Evolutionary conservation across 768 basidiomycete species (phyloP).

Genomic region (Tricholoma saponaceum): DNA sequence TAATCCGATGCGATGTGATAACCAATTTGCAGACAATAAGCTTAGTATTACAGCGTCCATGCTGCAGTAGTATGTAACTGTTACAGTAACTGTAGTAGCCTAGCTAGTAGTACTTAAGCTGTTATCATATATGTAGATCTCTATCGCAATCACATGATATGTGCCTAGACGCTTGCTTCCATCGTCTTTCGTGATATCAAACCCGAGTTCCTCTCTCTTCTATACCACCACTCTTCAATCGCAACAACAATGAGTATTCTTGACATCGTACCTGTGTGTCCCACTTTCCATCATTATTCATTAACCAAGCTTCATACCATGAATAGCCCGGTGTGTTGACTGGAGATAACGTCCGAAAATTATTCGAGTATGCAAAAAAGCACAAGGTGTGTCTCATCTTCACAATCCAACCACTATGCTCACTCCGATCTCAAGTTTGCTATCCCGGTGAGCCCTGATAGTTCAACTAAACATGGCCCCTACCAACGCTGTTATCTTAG

Average conservation of each 20-base stretch:
- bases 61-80: no score
- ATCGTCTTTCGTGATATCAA: background rate
- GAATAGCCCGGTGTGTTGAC: constrained; percentile 88
- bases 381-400: constrained; percentile 59
- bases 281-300: background rate
- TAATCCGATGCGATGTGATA: constrained; percentile 1
- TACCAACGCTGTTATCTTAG: constrained; percentile 30
- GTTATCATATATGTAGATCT: no score
- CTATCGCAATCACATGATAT: background rate
- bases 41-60: no score
- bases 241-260: constrained; percentile 64
- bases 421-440: constrained; percentile 53
- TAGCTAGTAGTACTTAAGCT: no score
- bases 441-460: constrained; percentile 63
- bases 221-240: background rate
- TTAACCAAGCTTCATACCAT: constrained; percentile 4
- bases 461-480: constrained; percentile 4
- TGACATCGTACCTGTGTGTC: constrained; percentile 77
- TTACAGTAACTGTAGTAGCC: no score
- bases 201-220: background rate
- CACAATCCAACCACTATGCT: constrained; percentile 1
- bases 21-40: no score
- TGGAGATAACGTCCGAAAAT: constrained; percentile 90
- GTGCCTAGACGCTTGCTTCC: background rate
- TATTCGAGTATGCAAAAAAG: constrained; percentile 92